phyloP scores from a whole-genome alignment of 75 land plant genomes.

The Gnetum montanum region DNA sequence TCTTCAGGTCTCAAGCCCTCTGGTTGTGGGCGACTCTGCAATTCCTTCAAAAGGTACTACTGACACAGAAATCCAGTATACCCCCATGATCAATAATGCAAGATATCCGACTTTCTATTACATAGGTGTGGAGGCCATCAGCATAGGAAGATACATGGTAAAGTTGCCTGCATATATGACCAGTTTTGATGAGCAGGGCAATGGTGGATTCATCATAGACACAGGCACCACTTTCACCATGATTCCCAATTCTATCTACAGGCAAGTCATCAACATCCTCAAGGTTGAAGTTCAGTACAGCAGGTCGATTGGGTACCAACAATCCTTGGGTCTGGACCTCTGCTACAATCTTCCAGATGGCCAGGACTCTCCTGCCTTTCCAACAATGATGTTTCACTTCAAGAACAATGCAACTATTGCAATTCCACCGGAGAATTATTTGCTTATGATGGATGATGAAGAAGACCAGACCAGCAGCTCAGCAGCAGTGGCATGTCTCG shows the following conservation, averaged over 20 bases:
- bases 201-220: slow-evolving; percentile 73
- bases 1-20: slow-evolving; percentile 5
- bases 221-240: slow-evolving; percentile 81
- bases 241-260: slow-evolving; percentile 33
- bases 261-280: slow-evolving; percentile 23
- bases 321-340: slow-evolving; percentile 32
- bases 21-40: slow-evolving; percentile 5
- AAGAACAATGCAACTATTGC: slow-evolving; percentile 3
- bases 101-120: slow-evolving; percentile 50
- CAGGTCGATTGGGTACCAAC: slow-evolving; percentile 28
- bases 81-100: slow-evolving; percentile 55
- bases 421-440: slow-evolving; percentile 1
- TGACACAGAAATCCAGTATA: slow-evolving; percentile 30
- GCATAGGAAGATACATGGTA: slow-evolving; percentile 33
- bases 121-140: slow-evolving; percentile 42
- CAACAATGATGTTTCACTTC: slow-evolving; percentile 3
- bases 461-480: not conserved
- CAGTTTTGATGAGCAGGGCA: slow-evolving; percentile 36
- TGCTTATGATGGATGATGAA: slow-evolving; percentile 1
- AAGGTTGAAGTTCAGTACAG: slow-evolving; percentile 9
- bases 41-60: not conserved
- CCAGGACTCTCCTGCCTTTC: slow-evolving; percentile 9
- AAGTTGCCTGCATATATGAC: slow-evolving; percentile 17
- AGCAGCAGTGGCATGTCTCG: not conserved
- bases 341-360: slow-evolving; percentile 24